Conservation (phyloP, 352 stramenopile genomes). For the Saprolegnia parasitica region DNA sequence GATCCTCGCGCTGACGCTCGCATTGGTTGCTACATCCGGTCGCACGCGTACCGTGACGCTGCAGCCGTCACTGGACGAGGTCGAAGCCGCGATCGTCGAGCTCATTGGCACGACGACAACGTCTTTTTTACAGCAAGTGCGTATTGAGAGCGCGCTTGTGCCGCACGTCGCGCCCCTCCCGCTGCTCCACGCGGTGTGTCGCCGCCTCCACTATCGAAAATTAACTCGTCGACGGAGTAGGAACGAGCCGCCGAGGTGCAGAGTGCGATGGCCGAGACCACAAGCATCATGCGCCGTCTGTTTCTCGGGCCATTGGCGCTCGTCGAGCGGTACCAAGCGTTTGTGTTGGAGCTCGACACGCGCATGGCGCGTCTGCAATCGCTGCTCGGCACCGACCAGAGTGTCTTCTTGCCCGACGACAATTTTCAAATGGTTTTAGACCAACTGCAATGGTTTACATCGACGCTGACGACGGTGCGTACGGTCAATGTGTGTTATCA, state of each 20-base stretch:
- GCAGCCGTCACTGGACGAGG: constrained; percentile 8
- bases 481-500: too few species aligned
- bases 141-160: constrained; percentile 7
- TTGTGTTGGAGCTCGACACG: background rate
- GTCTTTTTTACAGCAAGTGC: background rate
- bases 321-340: background rate
- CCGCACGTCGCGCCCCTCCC: background rate
- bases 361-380: background rate
- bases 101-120: background rate
- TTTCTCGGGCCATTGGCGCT: background rate
- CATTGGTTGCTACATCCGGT: background rate
- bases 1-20: background rate
- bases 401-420: background rate
- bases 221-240: too few species aligned
- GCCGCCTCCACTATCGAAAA: background rate
- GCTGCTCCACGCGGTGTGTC: background rate
- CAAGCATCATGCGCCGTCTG: background rate
- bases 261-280: background rate
- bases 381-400: too few species aligned
- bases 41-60: background rate
- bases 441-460: constrained; percentile 15
- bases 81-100: constrained; percentile 2
- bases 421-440: constrained; percentile 1
- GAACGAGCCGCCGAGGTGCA: too few species aligned
- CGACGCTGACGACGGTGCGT: background rate